Base-by-base conservation (phyloP, 129 eudicot species). In the Daucus carota region DNA sequence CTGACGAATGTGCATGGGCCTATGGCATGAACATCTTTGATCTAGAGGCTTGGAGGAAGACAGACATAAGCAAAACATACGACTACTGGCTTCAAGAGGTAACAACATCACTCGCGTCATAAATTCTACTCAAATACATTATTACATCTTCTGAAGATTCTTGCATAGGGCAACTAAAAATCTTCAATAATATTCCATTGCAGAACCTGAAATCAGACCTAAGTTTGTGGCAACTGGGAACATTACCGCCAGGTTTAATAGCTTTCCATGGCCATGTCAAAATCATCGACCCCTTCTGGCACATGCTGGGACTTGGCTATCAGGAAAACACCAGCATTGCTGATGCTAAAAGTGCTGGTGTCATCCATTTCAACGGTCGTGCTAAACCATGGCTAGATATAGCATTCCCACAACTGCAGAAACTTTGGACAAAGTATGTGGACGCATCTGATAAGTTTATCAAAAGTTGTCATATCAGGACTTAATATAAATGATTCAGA, bases 341-440 rank as follows among this genome's bases (percentile, higher is more conserved):
- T 18, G 97, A 89, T 68, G 97, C 90, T 82, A 45, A 84, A 83
- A 87, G 73, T 65, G 96, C 98, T 42, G 98, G 93, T 22, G 97
- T 93, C 66, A 54, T 91, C 74, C 98, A 90, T 83, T 93, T 88
- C 73, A 93, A 93, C 80, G 98, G 98, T 12, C 77, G 97, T 81
- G 98, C 98, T 68, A 93, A 90, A 77, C 98, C 98, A 28, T 93
- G 98, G 98, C 80, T 94, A 43, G 97, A 90, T 80, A 93, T 93
- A 70, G 98, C 96, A 57, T 90, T 93, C 74, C 97, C 98, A 18
- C 77, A 88, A 74, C 96, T 90, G 24, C 80, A 78, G 67, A 79
- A 82, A 73, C 85, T 90, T 22, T 93, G 98, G 98, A 74, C 91
- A 42, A 93, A 93, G 75, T 93, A 93, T 60, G 86, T 93, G 18